phyloP scores from a whole-genome alignment of 169 alveolate genomes.

The Plasmodium relictum region DNA sequence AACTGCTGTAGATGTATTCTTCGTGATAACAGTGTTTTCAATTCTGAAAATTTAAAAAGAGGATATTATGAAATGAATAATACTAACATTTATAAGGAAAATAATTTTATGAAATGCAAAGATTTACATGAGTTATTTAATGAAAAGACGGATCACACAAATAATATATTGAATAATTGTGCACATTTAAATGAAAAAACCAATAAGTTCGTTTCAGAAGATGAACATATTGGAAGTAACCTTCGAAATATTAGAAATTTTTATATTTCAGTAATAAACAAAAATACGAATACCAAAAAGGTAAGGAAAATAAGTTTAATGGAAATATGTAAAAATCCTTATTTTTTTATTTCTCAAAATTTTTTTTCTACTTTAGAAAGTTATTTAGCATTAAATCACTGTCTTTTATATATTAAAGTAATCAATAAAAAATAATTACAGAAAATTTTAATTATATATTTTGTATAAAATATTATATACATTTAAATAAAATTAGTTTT shows the following conservation, averaged over 20 bases:
- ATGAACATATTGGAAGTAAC: neutral
- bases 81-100: neutral
- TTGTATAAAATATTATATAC: neutral
- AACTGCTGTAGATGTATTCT: neutral
- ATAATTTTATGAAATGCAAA: neutral
- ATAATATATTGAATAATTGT: neutral
- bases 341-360: conserved; percentile 39
- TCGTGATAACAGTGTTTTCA: neutral
- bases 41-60: neutral
- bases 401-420: conserved; percentile 70
- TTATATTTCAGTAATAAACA: conserved; percentile 34
- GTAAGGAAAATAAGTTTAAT: conserved; percentile 56
- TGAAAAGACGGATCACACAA: neutral
- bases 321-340: conserved; percentile 29
- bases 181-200: neutral
- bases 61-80: neutral
- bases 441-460: neutral
- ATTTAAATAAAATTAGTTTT: neutral
- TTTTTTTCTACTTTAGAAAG: conserved; percentile 55
- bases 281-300: conserved; percentile 55
- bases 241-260: conserved; percentile 28
- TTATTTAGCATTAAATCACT: conserved; percentile 56
- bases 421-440: neutral
- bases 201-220: neutral
- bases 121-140: neutral